These are phyloP conservation scores for Boletus reticuloceps DNA, from an alignment of 768 basidiomycete species.

Conservation along the genomic window DNA sequence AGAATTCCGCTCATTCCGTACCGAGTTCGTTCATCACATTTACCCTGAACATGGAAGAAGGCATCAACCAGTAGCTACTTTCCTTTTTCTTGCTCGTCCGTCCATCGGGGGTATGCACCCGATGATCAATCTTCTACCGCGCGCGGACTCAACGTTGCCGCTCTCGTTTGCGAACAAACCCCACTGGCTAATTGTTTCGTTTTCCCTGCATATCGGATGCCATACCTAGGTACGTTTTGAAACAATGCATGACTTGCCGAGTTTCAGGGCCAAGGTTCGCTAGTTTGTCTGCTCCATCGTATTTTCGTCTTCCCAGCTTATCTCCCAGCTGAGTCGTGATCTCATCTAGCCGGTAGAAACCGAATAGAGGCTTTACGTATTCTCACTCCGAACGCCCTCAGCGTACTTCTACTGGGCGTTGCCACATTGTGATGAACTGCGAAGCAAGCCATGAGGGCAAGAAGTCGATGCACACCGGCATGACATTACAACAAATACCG, in stretches of 20 bases:
- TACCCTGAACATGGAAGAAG: conserved; percentile 15
- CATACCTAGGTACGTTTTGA: conserved; percentile 1
- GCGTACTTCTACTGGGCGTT: background rate
- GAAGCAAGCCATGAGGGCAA: conserved; percentile 6
- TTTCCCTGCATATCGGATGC: background rate
- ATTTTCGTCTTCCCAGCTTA: conserved; percentile 23
- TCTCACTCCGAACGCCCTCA: background rate
- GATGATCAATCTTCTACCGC: conserved; percentile 27
- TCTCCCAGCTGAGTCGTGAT: conserved; percentile 17
- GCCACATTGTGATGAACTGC: background rate
- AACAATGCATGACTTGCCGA: background rate
- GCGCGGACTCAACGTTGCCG: conserved; percentile 25
- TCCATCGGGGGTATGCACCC: conserved; percentile 11
- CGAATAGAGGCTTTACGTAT: conserved; percentile 8
- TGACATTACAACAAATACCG: conserved; percentile 23
- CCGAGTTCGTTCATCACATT: conserved; percentile 9
- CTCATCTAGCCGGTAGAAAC: conserved; percentile 8
- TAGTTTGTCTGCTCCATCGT: conserved; percentile 14
- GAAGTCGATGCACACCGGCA: conserved; percentile 10
- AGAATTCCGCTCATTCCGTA: conserved; percentile 14
- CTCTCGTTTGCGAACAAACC: conserved; percentile 10
- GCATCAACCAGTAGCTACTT: background rate
- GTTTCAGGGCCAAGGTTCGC: conserved; percentile 16
- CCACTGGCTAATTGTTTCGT: background rate
- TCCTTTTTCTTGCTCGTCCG: conserved; percentile 12